Base-by-base conservation (phyloP, 805 yeast genomes). In the Limtongozyma cylindracea region DNA sequence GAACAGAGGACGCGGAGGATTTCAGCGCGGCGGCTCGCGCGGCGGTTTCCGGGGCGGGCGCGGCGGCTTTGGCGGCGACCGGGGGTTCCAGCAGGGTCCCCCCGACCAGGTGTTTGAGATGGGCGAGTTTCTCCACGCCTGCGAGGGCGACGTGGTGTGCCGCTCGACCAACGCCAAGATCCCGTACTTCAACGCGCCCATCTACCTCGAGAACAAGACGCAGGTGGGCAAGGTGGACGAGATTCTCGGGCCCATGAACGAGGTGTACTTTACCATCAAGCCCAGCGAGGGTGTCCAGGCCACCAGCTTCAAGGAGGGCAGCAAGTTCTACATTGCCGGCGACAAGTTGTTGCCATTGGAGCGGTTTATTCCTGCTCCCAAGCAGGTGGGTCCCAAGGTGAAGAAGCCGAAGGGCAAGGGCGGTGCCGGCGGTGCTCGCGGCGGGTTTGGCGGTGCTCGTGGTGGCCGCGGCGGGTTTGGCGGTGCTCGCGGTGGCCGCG, bases 221-320 rank as follows among this genome's bases (percentile, higher is more conserved):
- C 88, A 73, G 42, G 69, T 88, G 21, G 99, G 99, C 38, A 88
- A 88, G 48, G 92, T 88, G 27, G 99, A 88, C 45, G 99, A 88
- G 57, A 88, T 88, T 30, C 61, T 88, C 34, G 99, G 99, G 23
- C 96, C 98, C 21, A 53, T 88, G 43, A 88, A 88, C 44, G 98
- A 88, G 51, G 95, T 88, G n/a, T 84, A 62, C 44, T 88, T 88
- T 61, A 88, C 99, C 18, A 69, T 88, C 35, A 88, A 88, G 53
- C 88, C 95, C 26, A 58, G 74, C 23, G 98, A 88, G 43, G 99
- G 99, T 41, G 88, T 88, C 23, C 88, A 74, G 45, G 94, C 98
- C 25, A 49, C 61, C 17, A 76, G 93, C 23, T 88, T 88, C 61
- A 78, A 78, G 49, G 73, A 65, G 21, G 98, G 96, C 34, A 98